Evolutionary conservation across 768 basidiomycete species (phyloP).

Genomic region (Tubosaeta brunneosetosa): DNA sequence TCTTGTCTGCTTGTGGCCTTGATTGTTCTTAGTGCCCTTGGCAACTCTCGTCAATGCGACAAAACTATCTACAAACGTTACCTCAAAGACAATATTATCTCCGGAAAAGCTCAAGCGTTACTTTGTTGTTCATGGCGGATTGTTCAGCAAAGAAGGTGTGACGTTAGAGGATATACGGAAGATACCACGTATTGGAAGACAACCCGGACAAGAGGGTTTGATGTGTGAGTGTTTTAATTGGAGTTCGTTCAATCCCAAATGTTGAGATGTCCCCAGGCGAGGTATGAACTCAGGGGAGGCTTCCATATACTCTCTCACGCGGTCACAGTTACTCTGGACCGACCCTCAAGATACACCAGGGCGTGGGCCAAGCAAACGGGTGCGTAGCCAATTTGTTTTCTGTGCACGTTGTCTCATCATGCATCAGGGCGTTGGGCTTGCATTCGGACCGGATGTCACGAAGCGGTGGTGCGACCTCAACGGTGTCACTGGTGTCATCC

Average conservation of each 20-base stretch:
- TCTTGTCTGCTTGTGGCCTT: constrained; percentile 1
- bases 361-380: constrained; percentile 93
- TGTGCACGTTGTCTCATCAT: constrained; percentile 11
- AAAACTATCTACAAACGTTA: constrained; percentile 41
- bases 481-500: constrained; percentile 81
- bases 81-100: constrained; percentile 63
- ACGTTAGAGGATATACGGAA: constrained; percentile 90
- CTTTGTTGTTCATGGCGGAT: constrained; percentile 93
- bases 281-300: constrained; percentile 36
- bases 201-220: constrained; percentile 91
- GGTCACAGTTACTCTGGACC: constrained; percentile 80
- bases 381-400: constrained; percentile 34
- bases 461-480: constrained; percentile 85
- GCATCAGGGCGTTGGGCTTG: constrained; percentile 84
- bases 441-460: constrained; percentile 95
- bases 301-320: constrained; percentile 3
- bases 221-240: constrained; percentile 66
- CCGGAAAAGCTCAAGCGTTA: constrained; percentile 80
- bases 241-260: constrained; percentile 1
- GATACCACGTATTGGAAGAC: constrained; percentile 79
- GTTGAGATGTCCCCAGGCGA: constrained; percentile 44
- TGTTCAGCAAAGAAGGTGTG: constrained; percentile 94
- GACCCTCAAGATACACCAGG: constrained; percentile 89
- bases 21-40: constrained; percentile 64
- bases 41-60: constrained; percentile 81